These are phyloP conservation scores for Thelonectria olida DNA, from an alignment of 2,329 filamentous ascomycete genomes.

Conservation along the genomic window DNA sequence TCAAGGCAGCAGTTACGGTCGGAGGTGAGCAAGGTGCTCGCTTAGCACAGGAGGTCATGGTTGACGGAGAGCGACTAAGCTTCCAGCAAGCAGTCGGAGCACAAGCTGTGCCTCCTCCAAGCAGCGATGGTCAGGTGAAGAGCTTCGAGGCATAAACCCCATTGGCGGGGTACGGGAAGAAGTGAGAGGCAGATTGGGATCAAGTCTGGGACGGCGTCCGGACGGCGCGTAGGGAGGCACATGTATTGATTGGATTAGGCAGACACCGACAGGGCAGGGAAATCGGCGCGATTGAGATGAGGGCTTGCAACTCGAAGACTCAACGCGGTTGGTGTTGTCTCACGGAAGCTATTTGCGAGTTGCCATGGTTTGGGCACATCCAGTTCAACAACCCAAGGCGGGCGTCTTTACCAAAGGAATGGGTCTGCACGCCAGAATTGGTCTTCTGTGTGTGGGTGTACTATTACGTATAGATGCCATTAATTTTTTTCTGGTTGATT, in stretches of 20 bases:
- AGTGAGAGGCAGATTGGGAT: constrained; percentile 26
- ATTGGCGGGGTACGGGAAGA: background rate
- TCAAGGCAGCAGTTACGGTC: constrained; percentile 63
- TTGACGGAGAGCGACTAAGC: constrained; percentile 62
- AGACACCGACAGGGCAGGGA: constrained; percentile 1
- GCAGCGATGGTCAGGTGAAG: constrained; percentile 65
- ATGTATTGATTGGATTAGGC: constrained; percentile 17
- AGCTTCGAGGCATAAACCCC: constrained; percentile 61
- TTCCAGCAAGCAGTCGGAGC: constrained; percentile 59
- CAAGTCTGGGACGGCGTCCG: constrained; percentile 32
- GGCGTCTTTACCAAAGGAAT: background rate
- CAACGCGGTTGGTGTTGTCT: background rate
- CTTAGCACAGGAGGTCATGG: constrained; percentile 56
- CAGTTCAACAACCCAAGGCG: background rate
- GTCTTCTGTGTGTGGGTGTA: constrained; percentile 21
- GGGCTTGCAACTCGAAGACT: background rate
- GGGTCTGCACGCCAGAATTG: constrained; percentile 14
- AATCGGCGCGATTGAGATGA: constrained; percentile 3
- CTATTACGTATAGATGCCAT: constrained; percentile 26
- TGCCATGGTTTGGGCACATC: background rate
- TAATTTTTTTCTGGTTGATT: constrained; percentile 3
- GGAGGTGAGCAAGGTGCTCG: constrained; percentile 61
- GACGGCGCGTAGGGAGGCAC: constrained; percentile 21
- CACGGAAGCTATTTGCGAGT: background rate
- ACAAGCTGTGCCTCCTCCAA: constrained; percentile 62